These are phyloP conservation scores for Fraxinus albicans DNA, from an alignment of 305 asterid genomes.

Conservation along the genomic window DNA sequence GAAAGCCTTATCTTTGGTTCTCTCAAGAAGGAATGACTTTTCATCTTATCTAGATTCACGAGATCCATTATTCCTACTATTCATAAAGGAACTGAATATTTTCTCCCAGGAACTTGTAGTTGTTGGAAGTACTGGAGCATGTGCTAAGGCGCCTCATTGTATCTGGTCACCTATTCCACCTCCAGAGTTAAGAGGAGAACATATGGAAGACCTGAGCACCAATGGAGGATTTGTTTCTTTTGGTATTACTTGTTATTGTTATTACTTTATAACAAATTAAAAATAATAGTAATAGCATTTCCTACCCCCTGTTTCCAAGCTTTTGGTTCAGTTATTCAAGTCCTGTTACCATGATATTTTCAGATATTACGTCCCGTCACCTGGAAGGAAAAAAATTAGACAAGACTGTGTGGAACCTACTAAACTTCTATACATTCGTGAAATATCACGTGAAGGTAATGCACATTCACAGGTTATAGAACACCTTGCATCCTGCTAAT, in stretches of 20 bases:
- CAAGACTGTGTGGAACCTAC: conserved; percentile 85
- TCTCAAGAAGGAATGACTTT: not conserved
- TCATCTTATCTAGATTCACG: not conserved
- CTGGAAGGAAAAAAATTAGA: conserved; percentile 79
- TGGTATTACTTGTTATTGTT: conserved; percentile 41
- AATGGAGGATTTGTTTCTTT: conserved; percentile 85
- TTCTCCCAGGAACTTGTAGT: conserved; percentile 72
- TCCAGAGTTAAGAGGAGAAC: conserved; percentile 83
- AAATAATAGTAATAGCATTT: not conserved
- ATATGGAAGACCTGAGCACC: conserved; percentile 79
- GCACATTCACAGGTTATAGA: conserved; percentile 4
- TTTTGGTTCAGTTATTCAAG: conserved; percentile 10
- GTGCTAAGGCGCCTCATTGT: conserved; percentile 74
- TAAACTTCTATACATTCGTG: conserved; percentile 73
- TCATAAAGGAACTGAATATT: not conserved
- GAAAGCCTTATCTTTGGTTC: not conserved
- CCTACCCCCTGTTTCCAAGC: not conserved
- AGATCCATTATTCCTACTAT: not conserved
- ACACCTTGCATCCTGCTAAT: not conserved
- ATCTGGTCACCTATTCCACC: conserved; percentile 96
- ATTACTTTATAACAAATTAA: not conserved
- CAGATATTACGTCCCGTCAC: conserved; percentile 70
- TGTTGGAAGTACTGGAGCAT: conserved; percentile 54
- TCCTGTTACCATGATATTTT: conserved; percentile 19
- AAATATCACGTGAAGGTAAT: conserved; percentile 84